Evolutionary conservation across 257 asterid genomes (phyloP), one percentile per base, ranked within the genome.

Genomic region (Anisodus tanguticus): DNA sequence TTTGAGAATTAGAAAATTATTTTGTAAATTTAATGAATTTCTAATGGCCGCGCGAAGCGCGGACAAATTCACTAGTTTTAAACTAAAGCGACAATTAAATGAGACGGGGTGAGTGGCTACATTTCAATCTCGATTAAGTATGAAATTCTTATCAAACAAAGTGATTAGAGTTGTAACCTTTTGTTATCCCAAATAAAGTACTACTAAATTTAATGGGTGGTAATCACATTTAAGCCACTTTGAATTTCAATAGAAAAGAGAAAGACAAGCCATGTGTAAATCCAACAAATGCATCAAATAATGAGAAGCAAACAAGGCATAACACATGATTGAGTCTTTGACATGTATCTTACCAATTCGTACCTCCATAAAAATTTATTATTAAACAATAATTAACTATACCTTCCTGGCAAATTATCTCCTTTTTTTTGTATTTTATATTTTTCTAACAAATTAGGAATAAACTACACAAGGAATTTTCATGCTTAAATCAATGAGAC

Each of bases 251-350:
- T 67, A 4, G 35, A 79, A 49, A 58, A 78, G 79, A 59, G 87
- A 83, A 81, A 67, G 49, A 86, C 90, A 88, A 68, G 49, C 69
- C 90, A 88, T 88, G 90, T 88, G 88, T 79, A 12, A 16, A 17
- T 41, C 84, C 78, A 81, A n/a, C 83, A 68, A 57, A 62, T 55
- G 80, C 26, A 57, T 83, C 87, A 82, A 69, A 49, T 85, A 13
- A 85, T 85, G 74, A 15, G 83, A 81, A 45, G 22, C 87, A 88
- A 84, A 67, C 17, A 64, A 47, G 79, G 81, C 63, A 82, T 54
- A 80, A 82, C 90, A 88, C 90, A 88, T 88, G 83, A 66, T 60
- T 54, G 83, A 47, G 26, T 45, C 3, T 10, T 31, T 35, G 81
- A 49, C 55, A 78, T 17, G 59, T 81, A 3, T 70, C 78, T 53